Conservation (phyloP, 192 early-diverging fungal genomes). For the Gryganskiella cystojenkinii region DNA sequence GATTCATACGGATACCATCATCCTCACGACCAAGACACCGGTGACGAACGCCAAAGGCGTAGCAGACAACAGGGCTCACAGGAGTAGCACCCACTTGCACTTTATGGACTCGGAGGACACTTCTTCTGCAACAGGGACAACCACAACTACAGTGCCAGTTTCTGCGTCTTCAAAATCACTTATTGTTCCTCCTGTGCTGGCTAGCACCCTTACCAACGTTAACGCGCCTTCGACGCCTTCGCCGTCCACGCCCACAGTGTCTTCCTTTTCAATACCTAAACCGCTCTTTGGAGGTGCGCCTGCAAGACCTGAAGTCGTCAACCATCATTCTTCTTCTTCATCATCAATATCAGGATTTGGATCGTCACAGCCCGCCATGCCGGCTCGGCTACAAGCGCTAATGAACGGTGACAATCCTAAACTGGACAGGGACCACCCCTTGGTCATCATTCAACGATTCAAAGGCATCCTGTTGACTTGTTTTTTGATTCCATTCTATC, state of each 20-base stretch:
- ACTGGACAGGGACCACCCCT: constrained; percentile 61
- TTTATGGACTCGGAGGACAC: not conserved
- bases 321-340: constrained; percentile 1
- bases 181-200: no score
- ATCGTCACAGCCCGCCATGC: not conserved
- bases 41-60: not conserved
- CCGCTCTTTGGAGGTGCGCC: not conserved
- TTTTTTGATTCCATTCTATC: constrained; percentile 42
- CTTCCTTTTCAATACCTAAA: not conserved
- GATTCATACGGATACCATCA: constrained; percentile 1
- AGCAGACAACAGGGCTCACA: constrained; percentile 15
- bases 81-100: constrained; percentile 11
- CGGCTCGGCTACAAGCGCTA: not conserved
- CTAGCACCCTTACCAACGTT: no score
- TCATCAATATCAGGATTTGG: not conserved
- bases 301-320: constrained; percentile 16
- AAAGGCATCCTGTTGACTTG: constrained; percentile 59
- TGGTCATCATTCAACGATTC: constrained; percentile 64
- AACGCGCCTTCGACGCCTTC: no score
- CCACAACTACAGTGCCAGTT: no score
- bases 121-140: no score
- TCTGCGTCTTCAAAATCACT: no score
- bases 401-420: constrained; percentile 6
- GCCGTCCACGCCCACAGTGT: not conserved
- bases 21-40: constrained; percentile 6